Evolutionary conservation across 306 rosid genomes (phyloP).

Genomic region (Begonia peltatifolia): DNA sequence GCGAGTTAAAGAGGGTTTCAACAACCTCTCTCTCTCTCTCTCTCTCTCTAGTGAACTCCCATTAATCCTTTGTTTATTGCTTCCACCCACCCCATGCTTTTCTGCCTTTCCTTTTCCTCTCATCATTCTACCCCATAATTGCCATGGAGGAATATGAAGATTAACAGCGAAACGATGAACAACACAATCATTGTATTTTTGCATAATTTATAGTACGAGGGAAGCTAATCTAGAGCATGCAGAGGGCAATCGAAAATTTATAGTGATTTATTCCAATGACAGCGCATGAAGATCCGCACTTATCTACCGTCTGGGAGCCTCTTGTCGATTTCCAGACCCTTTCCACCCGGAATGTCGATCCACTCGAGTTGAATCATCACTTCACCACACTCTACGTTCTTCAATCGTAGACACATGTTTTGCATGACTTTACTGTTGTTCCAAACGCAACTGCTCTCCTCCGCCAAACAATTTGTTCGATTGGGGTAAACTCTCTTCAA

Average conservation of each 20-base stretch:
- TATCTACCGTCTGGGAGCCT: too few species aligned
- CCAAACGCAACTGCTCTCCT: constrained; percentile 62
- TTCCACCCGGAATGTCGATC: constrained; percentile 42
- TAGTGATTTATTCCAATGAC: too few species aligned
- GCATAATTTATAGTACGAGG: too few species aligned
- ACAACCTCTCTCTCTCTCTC: constrained; percentile 23
- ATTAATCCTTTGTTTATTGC: constrained; percentile 36
- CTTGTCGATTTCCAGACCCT: constrained; percentile 8
- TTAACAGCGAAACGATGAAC: too few species aligned
- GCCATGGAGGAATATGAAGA: too few species aligned
- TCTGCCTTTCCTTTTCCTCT: not conserved
- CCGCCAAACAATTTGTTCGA: constrained; percentile 36
- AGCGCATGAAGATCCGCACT: too few species aligned
- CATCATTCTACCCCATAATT: too few species aligned
- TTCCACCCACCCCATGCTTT: constrained; percentile 34
- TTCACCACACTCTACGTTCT: constrained; percentile 66
- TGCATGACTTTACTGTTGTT: constrained; percentile 38
- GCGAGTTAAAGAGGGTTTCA: constrained; percentile 47
- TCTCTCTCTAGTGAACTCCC: constrained; percentile 24
- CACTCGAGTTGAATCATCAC: constrained; percentile 51
- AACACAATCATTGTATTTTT: too few species aligned
- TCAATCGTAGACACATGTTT: constrained; percentile 54
- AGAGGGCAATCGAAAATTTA: too few species aligned
- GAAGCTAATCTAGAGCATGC: too few species aligned
- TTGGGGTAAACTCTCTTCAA: constrained; percentile 45